Conservation (phyloP, 2,329 filamentous ascomycete species). For the Drechslerella coelobrocha region DNA sequence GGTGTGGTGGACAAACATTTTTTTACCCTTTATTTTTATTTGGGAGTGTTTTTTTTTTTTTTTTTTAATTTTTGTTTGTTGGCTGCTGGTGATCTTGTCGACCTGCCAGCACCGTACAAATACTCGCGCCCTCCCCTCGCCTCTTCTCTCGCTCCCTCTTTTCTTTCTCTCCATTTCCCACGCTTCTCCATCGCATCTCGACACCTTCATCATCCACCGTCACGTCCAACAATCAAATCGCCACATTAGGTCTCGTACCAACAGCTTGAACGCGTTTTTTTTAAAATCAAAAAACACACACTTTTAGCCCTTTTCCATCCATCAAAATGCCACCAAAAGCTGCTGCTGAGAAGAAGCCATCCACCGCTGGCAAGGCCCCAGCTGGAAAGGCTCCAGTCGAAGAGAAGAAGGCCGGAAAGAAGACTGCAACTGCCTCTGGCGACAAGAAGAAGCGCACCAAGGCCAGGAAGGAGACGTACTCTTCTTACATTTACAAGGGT, state of each 20-base stretch:
- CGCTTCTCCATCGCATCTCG: slow-evolving; percentile 49
- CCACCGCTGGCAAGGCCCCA: slow-evolving; percentile 88
- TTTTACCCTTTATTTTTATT: too few species aligned
- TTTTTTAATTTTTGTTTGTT: slow-evolving; percentile 51
- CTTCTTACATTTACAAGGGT: slow-evolving; percentile 99
- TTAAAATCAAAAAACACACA: slow-evolving; percentile 49
- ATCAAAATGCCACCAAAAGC: slow-evolving; percentile 90
- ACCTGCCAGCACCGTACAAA: slow-evolving; percentile 54
- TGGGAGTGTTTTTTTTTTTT: slow-evolving; percentile 49
- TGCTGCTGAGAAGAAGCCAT: slow-evolving; percentile 96
- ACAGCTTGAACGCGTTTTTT: slow-evolving; percentile 51
- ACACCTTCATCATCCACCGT: slow-evolving; percentile 26
- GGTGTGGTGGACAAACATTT: too few species aligned
- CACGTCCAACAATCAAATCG: slow-evolving; percentile 60
- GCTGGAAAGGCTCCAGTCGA: slow-evolving; percentile 82
- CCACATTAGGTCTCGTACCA: slow-evolving; percentile 54
- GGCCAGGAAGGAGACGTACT: slow-evolving; percentile 99
- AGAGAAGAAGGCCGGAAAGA: slow-evolving; percentile 99
- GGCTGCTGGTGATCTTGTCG: slow-evolving; percentile 54
- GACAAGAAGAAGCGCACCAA: slow-evolving; percentile 99
- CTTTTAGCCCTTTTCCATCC: slow-evolving; percentile 52
- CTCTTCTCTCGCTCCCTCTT: slow-evolving; percentile 39
- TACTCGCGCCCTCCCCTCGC: slow-evolving; percentile 55
- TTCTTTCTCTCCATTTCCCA: slow-evolving; percentile 41
- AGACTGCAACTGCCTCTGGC: slow-evolving; percentile 87